Evolutionary conservation across 176 grass and related monocot genomes (phyloP).

Genomic region (Oryza glumipatula): DNA sequence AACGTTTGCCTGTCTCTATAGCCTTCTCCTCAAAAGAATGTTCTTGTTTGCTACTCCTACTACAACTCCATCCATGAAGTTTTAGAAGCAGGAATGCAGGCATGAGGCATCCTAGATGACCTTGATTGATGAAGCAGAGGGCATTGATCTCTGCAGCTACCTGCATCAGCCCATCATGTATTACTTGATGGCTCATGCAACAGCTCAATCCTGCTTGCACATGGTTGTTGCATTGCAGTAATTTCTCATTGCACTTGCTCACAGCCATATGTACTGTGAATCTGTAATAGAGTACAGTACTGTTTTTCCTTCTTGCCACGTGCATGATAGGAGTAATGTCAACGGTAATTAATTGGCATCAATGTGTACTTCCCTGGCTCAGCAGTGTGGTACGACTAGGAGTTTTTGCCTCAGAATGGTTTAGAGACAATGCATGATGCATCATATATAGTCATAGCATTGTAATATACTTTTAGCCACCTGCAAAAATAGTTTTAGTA

Average conservation of each 20-base stretch:
- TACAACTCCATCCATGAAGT: too few relatives aligned
- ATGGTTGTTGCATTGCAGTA: too few relatives aligned
- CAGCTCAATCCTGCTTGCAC: neutral
- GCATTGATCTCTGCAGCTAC: conserved; percentile 3
- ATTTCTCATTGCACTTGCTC: neutral
- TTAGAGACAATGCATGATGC: neutral
- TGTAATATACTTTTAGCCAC: neutral
- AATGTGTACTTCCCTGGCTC: too few relatives aligned
- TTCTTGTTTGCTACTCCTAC: neutral
- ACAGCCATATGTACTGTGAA: neutral
- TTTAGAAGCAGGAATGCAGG: too few relatives aligned
- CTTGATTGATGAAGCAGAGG: neutral
- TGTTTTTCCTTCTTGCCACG: neutral
- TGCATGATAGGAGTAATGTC: neutral
- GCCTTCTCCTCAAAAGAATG: neutral
- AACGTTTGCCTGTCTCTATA: neutral
- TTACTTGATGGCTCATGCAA: neutral
- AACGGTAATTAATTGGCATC: neutral
- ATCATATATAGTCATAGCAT: neutral
- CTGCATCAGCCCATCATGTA: neutral
- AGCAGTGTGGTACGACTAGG: too few relatives aligned
- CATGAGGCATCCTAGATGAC: neutral
- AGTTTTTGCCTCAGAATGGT: neutral
- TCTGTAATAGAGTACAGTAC: neutral
- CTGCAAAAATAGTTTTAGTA: too few relatives aligned